Base-by-base conservation (phyloP, 192 early-diverging fungal species). In the Coemansia sp. region DNA sequence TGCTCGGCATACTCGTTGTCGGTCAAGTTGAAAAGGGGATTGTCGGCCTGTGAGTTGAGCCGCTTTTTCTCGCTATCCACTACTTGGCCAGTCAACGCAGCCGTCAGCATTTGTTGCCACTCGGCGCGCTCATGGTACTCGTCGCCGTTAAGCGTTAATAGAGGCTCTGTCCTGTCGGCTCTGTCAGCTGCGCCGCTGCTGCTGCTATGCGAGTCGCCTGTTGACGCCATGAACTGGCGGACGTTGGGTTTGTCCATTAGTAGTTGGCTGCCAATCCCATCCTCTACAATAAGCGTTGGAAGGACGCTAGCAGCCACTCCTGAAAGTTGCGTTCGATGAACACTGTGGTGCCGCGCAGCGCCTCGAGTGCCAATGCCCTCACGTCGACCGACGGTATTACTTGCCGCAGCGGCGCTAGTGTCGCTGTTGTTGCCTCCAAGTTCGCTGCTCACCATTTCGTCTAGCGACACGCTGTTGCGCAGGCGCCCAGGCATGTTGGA, bases 81-180 rank as follows among this genome's bases (percentile, higher is more conserved):
- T 19, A 94, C 91, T 50, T 95, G 92, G 32, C 94, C 92, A 9
- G 82, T 87, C 28, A 95, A 72, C 13, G 93, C 94, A 14, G 91
- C 91, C 32, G 89, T 84, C 4, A 95, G 80, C 91, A 95, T 93
- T 46, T 88, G 87, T 47, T 93, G 94, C 94, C 94, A 95, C 68
- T 94, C 91, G 13, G 86, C 73, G 44, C 94, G 88, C 69, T 95
- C 94, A 26, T 83, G 82, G 44, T 74, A 68, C 50, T 84, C 85
- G 60, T 87, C 84, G 7, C 70, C 73, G 49, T 66, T 61, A 6
- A 80, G 78, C 16, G 64, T 58, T 58, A 30, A 67, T 28, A 64
- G 44, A n/a, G n/a, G 28, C 4, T 53, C 49, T 26, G 23, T 9
- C 32, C 30, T 46, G 60, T 60, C 26, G n/a, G 30, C 64, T 9